Conservation (phyloP, 495 filamentous ascomycete genomes). For the Penicillium ucsense region DNA sequence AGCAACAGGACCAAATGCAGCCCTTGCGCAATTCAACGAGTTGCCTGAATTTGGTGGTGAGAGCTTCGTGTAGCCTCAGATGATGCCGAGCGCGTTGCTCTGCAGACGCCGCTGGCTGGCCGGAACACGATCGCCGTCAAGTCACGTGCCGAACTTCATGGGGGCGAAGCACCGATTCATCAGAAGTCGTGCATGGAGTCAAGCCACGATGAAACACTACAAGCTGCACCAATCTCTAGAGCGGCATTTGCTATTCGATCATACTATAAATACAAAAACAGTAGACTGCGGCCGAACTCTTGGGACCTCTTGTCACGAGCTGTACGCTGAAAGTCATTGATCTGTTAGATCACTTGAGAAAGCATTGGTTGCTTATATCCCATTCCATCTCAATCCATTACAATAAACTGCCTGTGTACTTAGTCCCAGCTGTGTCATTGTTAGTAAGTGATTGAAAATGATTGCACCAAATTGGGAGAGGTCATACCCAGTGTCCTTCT, state of each 20-base stretch:
- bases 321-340: too few species aligned
- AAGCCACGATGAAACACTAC: too few species aligned
- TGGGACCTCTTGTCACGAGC: too few species aligned
- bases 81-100: slow-evolving; percentile 6
- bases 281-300: slow-evolving; percentile 4
- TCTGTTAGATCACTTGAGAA: not conserved
- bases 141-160: slow-evolving; percentile 6
- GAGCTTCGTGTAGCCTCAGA: slow-evolving; percentile 1
- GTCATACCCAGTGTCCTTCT: slow-evolving; percentile 69
- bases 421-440: slow-evolving; percentile 36
- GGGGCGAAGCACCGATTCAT: too few species aligned
- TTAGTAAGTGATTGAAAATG: slow-evolving; percentile 1
- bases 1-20: not conserved
- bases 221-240: too few species aligned
- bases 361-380: not conserved
- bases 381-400: not conserved
- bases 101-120: not conserved
- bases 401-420: slow-evolving; percentile 5
- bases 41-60: not conserved
- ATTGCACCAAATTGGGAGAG: not conserved
- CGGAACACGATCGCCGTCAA: not conserved
- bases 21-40: too few species aligned
- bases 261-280: slow-evolving; percentile 22
- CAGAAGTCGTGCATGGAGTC: too few species aligned
- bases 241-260: not conserved